Evolutionary conservation across 2,329 filamentous ascomycete genomes (phyloP).

Genomic region (Domatiomyces catenatus): DNA sequence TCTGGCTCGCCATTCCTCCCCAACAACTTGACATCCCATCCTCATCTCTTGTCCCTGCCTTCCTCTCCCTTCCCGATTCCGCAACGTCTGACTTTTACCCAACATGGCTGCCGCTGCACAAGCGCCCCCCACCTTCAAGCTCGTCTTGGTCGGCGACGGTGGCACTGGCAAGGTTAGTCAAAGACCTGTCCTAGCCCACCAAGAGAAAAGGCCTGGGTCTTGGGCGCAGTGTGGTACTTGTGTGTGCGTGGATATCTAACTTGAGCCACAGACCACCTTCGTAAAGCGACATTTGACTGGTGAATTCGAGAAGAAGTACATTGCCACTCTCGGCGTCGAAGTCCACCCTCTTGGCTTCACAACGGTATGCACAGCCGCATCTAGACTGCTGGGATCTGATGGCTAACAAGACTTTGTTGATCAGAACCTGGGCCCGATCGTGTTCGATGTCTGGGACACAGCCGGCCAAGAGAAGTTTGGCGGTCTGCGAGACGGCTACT

Average conservation of each 20-base stretch:
- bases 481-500: constrained; percentile 98
- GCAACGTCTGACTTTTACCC: neutral
- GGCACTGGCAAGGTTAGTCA: constrained; percentile 90
- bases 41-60: neutral
- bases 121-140: constrained; percentile 80
- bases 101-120: constrained; percentile 47
- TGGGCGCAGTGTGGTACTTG: neutral
- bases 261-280: constrained; percentile 68
- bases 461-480: constrained; percentile 99
- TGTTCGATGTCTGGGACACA: constrained; percentile 99
- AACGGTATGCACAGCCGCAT: constrained; percentile 56
- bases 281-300: constrained; percentile 99
- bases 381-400: constrained; percentile 18
- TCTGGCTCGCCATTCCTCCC: neutral
- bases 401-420: constrained; percentile 6
- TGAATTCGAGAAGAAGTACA: constrained; percentile 99
- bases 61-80: neutral
- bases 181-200: neutral
- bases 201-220: neutral
- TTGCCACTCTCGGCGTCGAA: constrained; percentile 97
- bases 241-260: neutral
- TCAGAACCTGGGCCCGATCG: constrained; percentile 82
- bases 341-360: constrained; percentile 97
- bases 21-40: neutral
- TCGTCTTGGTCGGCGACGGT: constrained; percentile 97